Percentiles rank a stretch among this genome's conserved stretches.
Conservation (phyloP, 2,329 filamentous ascomycete genomes). For the Phialemoniopsis sp. region DNA sequence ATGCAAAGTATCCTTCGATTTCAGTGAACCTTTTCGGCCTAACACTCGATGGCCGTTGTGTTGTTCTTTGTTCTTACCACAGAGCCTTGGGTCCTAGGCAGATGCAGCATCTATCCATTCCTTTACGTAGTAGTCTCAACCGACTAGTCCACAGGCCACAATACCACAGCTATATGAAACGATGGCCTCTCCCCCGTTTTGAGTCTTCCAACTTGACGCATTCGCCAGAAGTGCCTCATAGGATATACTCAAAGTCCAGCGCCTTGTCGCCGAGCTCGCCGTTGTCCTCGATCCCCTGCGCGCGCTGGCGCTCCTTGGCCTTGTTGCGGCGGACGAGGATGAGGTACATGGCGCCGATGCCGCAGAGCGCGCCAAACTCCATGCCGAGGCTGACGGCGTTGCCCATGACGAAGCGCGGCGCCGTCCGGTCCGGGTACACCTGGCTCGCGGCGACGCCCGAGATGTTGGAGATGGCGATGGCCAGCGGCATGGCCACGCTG, state of each 20-base stretch:
- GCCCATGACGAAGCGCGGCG: constrained; percentile 3
- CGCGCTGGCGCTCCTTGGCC: neutral
- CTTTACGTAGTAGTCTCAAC: too few species aligned
- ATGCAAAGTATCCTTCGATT: too few species aligned
- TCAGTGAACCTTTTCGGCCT: too few species aligned
- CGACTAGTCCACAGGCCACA: too few species aligned
- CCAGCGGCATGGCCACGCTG: neutral
- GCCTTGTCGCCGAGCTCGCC: constrained; percentile 1
- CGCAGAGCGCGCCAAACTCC: neutral
- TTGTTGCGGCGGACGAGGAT: constrained; percentile 1
- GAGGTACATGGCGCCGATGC: neutral
- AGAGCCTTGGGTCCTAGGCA: too few species aligned
- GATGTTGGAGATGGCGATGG: constrained; percentile 2
- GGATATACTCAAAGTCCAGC: constrained; percentile 3
- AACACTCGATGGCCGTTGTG: too few species aligned
- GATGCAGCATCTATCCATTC: too few species aligned
- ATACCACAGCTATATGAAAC: too few species aligned
- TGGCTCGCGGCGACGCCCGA: constrained; percentile 1
- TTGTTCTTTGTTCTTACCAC: too few species aligned
- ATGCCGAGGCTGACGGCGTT: constrained; percentile 1
- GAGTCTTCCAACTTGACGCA: too few species aligned
- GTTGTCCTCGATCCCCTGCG: neutral
- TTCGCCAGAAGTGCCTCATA: too few species aligned
- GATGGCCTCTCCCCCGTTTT: too few species aligned
- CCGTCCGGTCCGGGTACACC: constrained; percentile 1